Base-by-base conservation (phyloP, 2,329 filamentous ascomycete genomes). In the Botrytis paeoniae region DNA sequence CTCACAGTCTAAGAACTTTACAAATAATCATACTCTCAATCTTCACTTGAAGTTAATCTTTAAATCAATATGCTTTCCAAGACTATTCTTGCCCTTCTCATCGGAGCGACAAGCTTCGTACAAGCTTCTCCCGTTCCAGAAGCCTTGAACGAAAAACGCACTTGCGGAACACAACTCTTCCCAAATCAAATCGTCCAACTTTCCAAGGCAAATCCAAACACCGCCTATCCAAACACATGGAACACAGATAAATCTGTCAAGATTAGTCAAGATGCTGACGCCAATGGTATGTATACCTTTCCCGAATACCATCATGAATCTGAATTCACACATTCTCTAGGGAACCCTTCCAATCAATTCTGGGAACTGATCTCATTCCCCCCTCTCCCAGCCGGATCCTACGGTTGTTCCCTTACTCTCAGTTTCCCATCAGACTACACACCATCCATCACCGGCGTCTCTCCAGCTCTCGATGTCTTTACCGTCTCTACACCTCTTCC, bases 391-490 rank as follows among this genome's bases (percentile, higher is more conserved):
- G 45, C 57, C 25, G 45, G 57, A 35, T 60, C 66, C 37, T 73
- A 73, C 39, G 72, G 72, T 14, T 73, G 72, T 25, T 37, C 69
- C 1, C 68, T 73, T 8, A 29, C 48, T 10, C 22, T 73, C 29
- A 59, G 45, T 10, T 71, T 73, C 59, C 72, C 72, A 0, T 20
- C 35, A 25, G 43, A n/a, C 16, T 35, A 69, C 51, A 5, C 37
- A 20, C 68, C 60, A 14, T 22, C 41, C 3, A 73, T 63, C 35
- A 57, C n/a, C 1, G 70, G 72, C 22, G n/a, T 54, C 3, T 22
- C 73, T 3, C 71, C 73, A 29, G 64, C 73, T 4, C 65, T 75
- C 16, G 66, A 73, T 8, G 43, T 75, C 70, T 74, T 51, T 43
- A 70, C 62, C 7, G 70, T 71, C 1, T 48, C 68, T 10, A 39